Percentiles rank a stretch among this genome's conserved stretches.
These are phyloP conservation scores for Phytophthora capsici DNA, from an alignment of 352 stramenopile species.

Conservation along the genomic window DNA sequence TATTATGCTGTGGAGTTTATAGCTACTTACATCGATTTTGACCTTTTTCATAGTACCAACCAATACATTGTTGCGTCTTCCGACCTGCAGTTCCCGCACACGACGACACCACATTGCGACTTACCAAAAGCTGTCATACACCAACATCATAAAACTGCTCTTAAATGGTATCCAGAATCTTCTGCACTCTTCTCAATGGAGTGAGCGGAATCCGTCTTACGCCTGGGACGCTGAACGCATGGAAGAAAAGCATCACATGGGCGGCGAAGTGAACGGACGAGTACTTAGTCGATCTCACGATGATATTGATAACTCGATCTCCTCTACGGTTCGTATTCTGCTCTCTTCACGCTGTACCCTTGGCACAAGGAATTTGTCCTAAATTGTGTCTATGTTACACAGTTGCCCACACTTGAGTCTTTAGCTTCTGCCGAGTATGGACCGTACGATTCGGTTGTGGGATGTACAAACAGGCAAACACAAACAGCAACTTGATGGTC, in stretches of 20 bases:
- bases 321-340: constrained; percentile 54
- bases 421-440: constrained; percentile 89
- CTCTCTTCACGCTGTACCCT: constrained; percentile 2
- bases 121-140: constrained; percentile 84
- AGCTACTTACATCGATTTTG: background rate
- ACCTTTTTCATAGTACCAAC: constrained; percentile 40
- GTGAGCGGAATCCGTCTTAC: constrained; percentile 85
- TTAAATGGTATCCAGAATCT: constrained; percentile 80
- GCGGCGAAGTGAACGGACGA: constrained; percentile 57
- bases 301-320: constrained; percentile 89
- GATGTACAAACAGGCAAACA: constrained; percentile 86
- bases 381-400: constrained; percentile 4
- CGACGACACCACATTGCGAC: constrained; percentile 71
- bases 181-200: constrained; percentile 79
- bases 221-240: constrained; percentile 86
- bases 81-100: constrained; percentile 86
- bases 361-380: background rate
- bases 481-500: constrained; percentile 86
- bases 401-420: constrained; percentile 81
- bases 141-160: constrained; percentile 81
- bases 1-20: background rate
- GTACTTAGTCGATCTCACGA: constrained; percentile 83
- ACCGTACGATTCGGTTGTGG: constrained; percentile 90
- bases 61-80: constrained; percentile 85
- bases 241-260: constrained; percentile 87